Evolutionary conservation across 1,139 yeast species (phyloP).

Genomic region (Suhomyces bokatorum): DNA sequence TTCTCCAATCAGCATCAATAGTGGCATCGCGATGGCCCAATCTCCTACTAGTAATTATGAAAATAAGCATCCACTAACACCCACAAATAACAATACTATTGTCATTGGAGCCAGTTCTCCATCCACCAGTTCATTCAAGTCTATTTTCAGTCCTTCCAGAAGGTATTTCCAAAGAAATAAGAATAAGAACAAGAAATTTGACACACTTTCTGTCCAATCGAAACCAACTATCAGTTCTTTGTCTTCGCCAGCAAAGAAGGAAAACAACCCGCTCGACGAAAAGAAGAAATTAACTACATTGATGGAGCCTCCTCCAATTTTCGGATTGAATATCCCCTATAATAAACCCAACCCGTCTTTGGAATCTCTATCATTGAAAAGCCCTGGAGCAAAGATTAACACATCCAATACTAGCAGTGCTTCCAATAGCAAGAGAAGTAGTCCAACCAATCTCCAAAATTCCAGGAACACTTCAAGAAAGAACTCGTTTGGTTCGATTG

Average conservation of each 20-base stretch:
- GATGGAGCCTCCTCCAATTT: constrained; percentile 42
- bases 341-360: not conserved
- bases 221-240: constrained; percentile 39
- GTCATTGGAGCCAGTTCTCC: constrained; percentile 42
- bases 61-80: constrained; percentile 20
- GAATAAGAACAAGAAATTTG: constrained; percentile 7
- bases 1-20: constrained; percentile 1
- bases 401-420: constrained; percentile 6
- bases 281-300: constrained; percentile 25
- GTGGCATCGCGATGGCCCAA: not conserved
- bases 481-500: constrained; percentile 27
- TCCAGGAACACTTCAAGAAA: constrained; percentile 22
- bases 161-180: constrained; percentile 29
- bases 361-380: constrained; percentile 6
- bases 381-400: constrained; percentile 3
- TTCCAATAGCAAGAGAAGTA: constrained; percentile 5
- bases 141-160: constrained; percentile 37
- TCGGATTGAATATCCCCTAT: constrained; percentile 20
- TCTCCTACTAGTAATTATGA: constrained; percentile 14
- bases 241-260: constrained; percentile 27
- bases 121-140: constrained; percentile 25
- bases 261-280: constrained; percentile 13
- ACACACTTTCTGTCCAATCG: constrained; percentile 6
- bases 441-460: constrained; percentile 6
- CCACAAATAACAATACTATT: constrained; percentile 25